These are phyloP conservation scores for Pezicula neosporulosa DNA, from an alignment of 2,329 filamentous ascomycete genomes.

Conservation along the genomic window DNA sequence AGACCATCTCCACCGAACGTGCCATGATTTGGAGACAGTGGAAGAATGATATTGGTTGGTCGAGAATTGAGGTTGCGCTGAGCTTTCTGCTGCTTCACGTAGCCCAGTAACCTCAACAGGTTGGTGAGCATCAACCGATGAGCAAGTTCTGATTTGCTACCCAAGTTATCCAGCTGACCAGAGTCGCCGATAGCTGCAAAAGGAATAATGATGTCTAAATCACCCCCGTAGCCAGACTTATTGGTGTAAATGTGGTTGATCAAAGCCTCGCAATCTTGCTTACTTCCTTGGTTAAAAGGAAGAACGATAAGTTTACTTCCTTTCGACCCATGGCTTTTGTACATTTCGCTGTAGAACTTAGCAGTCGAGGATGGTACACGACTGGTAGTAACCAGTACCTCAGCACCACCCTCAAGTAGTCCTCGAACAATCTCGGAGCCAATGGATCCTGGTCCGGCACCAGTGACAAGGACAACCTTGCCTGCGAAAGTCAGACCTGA, in stretches of 20 bases:
- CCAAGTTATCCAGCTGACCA: constrained; percentile 81
- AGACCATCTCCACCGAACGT: constrained; percentile 95
- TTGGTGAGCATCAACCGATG: constrained; percentile 99
- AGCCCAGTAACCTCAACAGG: constrained; percentile 80
- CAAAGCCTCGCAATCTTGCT: constrained; percentile 89
- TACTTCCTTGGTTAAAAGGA: constrained; percentile 96
- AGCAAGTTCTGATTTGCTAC: constrained; percentile 92
- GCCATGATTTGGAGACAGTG: constrained; percentile 95
- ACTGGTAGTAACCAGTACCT: constrained; percentile 91
- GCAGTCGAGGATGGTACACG: constrained; percentile 56
- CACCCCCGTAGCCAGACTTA: constrained; percentile 94
- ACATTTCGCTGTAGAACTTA: constrained; percentile 80
- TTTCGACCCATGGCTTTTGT: constrained; percentile 82
- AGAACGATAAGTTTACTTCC: constrained; percentile 91
- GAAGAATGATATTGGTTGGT: constrained; percentile 89
- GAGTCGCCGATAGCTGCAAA: constrained; percentile 91
- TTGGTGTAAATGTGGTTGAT: constrained; percentile 91
- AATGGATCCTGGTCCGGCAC: constrained; percentile 92
- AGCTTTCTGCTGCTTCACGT: constrained; percentile 19
- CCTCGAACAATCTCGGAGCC: constrained; percentile 89
- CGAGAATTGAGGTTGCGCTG: constrained; percentile 41
- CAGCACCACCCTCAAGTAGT: constrained; percentile 89
- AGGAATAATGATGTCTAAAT: constrained; percentile 89
- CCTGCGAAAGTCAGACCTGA: constrained; percentile 79
- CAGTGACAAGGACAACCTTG: constrained; percentile 95